These are phyloP conservation scores for Tolypocladium amazonense DNA, from an alignment of 2,329 filamentous ascomycete species.

Conservation along the genomic window DNA sequence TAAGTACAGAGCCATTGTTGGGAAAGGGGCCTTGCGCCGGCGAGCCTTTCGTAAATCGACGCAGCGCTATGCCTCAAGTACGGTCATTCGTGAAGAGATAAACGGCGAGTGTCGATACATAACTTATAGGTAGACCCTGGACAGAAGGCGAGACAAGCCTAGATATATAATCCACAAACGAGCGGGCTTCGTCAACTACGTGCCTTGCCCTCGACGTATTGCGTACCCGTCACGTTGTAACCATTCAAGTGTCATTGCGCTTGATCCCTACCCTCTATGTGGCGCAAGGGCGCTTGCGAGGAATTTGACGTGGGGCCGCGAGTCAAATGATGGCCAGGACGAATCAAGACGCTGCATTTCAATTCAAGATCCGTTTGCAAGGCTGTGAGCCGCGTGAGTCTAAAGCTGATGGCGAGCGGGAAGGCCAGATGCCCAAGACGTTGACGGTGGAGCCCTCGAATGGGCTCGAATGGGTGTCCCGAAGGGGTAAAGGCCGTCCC, in stretches of 20 bases:
- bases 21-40: not conserved
- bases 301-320: not conserved
- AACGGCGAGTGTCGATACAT: not conserved
- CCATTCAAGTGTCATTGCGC: not conserved
- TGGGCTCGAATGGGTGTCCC: not conserved
- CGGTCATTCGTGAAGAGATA: not conserved
- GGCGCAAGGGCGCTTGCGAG: not conserved
- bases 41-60: not conserved
- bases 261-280: not conserved
- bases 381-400: not conserved
- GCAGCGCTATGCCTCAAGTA: not conserved
- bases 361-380: not conserved
- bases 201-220: not conserved
- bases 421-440: not conserved
- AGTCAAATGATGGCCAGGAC: not conserved
- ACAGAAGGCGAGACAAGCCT: not conserved
- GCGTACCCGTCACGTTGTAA: not conserved
- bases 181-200: not conserved
- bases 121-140: not conserved
- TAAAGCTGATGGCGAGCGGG: not conserved
- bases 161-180: not conserved
- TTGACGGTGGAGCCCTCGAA: not conserved
- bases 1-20: not conserved
- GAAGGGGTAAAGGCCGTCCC: not conserved
- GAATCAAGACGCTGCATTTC: not conserved